A percentile compares a stretch with the other conserved stretches of the same genome.
phyloP scores from a whole-genome alignment of 2,329 filamentous ascomycete genomes.

The Fusarium buxicola region DNA sequence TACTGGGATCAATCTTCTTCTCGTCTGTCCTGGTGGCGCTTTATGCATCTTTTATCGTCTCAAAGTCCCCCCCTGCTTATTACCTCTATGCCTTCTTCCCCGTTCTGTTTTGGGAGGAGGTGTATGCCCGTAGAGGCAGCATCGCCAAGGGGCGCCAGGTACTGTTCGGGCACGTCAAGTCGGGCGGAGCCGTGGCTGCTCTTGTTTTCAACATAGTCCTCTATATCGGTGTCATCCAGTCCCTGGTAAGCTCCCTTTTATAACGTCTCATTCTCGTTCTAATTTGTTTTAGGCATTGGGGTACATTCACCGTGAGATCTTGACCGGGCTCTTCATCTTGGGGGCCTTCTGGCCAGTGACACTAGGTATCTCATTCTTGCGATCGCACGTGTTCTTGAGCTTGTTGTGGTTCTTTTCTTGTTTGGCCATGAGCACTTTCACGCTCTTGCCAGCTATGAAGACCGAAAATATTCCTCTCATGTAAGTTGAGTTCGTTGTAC shows the following conservation, averaged over 20 bases:
- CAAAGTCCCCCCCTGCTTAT: constrained; percentile 84
- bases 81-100: constrained; percentile 95
- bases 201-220: constrained; percentile 72
- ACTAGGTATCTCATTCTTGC: constrained; percentile 80
- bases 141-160: constrained; percentile 73
- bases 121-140: constrained; percentile 80
- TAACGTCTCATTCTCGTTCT: neutral
- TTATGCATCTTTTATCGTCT: constrained; percentile 83
- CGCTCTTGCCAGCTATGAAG: constrained; percentile 88
- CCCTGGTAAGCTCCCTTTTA: constrained; percentile 69
- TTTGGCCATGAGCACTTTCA: constrained; percentile 88
- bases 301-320: constrained; percentile 90
- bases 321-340: constrained; percentile 82
- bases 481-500: constrained; percentile 57
- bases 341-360: constrained; percentile 82
- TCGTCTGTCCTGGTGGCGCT: constrained; percentile 79
- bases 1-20: constrained; percentile 72
- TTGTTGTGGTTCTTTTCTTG: constrained; percentile 82
- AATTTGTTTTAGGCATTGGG: constrained; percentile 76
- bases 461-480: constrained; percentile 80
- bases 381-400: constrained; percentile 71
- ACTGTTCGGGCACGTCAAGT: constrained; percentile 76
- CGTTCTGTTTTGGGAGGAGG: constrained; percentile 95
- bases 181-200: constrained; percentile 66
- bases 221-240: constrained; percentile 82